phyloP scores from a whole-genome alignment of 108 stramenopile species.

The Conticribra guillardii region DNA sequence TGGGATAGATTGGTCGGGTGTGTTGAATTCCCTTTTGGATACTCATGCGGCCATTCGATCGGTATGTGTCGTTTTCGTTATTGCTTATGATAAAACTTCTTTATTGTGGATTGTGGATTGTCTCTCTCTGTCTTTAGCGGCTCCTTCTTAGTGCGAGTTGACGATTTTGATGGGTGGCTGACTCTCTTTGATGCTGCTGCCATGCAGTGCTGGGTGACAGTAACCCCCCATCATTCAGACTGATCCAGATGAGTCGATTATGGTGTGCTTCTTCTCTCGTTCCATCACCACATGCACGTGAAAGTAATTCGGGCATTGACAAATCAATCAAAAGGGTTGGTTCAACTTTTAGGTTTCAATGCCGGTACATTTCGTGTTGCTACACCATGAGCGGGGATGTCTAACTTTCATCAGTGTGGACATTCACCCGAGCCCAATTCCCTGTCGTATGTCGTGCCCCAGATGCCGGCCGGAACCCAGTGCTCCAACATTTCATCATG shows the following conservation, averaged over 20 bases:
- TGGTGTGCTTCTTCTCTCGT: background rate
- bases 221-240: too few species aligned
- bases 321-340: slow-evolving; percentile 50
- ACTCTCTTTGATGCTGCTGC: too few species aligned
- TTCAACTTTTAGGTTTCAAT: background rate
- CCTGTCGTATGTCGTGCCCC: slow-evolving; percentile 22
- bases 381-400: slow-evolving; percentile 44
- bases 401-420: slow-evolving; percentile 44
- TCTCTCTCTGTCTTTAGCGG: background rate
- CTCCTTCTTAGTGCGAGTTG: background rate
- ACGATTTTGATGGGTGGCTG: too few species aligned
- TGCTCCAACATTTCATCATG: slow-evolving; percentile 44
- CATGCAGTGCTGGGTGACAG: too few species aligned
- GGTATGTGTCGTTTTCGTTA: slow-evolving; percentile 39
- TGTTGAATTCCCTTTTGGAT: slow-evolving; percentile 64
- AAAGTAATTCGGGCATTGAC: slow-evolving; percentile 14
- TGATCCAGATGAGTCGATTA: too few species aligned
- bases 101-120: background rate
- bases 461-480: slow-evolving; percentile 52
- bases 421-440: slow-evolving; percentile 53
- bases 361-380: slow-evolving; percentile 21
- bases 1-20: slow-evolving; percentile 64
- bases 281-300: slow-evolving; percentile 6
- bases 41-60: slow-evolving; percentile 60
- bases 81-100: background rate